Evolutionary conservation across 2,329 filamentous ascomycete genomes (phyloP).

Genomic region (Lasiodiplodia citricola): DNA sequence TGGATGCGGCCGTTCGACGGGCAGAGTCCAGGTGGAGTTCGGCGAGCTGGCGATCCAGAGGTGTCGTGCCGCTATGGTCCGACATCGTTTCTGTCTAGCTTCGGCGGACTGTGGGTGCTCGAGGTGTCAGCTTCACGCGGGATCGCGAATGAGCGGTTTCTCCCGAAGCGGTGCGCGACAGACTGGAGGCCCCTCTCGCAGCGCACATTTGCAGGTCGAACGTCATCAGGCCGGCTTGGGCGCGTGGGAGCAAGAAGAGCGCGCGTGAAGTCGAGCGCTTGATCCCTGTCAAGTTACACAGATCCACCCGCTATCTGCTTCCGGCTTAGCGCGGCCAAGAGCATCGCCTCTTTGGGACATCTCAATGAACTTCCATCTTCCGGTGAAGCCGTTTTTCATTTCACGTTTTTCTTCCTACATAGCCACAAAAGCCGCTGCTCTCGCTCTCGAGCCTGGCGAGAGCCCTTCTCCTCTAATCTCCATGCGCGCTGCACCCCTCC

Average conservation of each 20-base stretch:
- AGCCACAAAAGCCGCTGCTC: background rate
- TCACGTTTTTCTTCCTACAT: conserved; percentile 25
- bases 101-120: background rate
- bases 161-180: background rate
- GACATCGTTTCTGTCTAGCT: conserved; percentile 6
- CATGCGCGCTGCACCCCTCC: background rate
- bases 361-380: conserved; percentile 9
- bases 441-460: background rate
- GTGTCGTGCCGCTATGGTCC: conserved; percentile 15
- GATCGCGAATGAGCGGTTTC: background rate
- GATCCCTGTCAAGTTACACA: conserved; percentile 19
- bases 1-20: background rate
- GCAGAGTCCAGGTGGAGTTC: conserved; percentile 7
- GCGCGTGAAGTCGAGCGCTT: conserved; percentile 18
- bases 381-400: conserved; percentile 24
- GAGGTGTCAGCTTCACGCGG: background rate
- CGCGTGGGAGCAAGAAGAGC: conserved; percentile 9
- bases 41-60: conserved; percentile 17
- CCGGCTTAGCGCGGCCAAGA: conserved; percentile 14
- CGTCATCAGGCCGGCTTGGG: conserved; percentile 9
- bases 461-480: conserved; percentile 5
- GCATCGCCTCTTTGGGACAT: conserved; percentile 17
- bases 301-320: conserved; percentile 5
- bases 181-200: background rate
- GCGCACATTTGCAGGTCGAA: conserved; percentile 3